These are phyloP conservation scores for Pythium brachiatum DNA, from an alignment of 352 stramenopile species.

Conservation along the genomic window DNA sequence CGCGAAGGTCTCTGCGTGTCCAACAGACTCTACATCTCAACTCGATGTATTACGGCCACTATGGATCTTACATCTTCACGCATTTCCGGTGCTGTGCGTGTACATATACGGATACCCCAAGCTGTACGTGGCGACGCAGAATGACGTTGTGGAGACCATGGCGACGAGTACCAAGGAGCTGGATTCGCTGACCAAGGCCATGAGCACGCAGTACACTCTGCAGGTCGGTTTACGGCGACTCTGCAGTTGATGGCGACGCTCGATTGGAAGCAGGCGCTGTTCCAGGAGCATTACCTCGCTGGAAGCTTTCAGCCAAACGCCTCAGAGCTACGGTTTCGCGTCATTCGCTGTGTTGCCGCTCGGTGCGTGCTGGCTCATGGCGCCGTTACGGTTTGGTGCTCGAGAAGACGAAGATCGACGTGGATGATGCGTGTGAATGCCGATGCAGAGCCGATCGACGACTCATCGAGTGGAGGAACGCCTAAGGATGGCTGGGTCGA, in stretches of 20 bases:
- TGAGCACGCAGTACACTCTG: slow-evolving; percentile 86
- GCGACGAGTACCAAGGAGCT: slow-evolving; percentile 64
- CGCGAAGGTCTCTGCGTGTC: slow-evolving; percentile 79
- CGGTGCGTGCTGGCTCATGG: slow-evolving; percentile 77
- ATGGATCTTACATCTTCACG: slow-evolving; percentile 89
- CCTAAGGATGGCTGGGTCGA: slow-evolving; percentile 73
- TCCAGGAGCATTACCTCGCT: slow-evolving; percentile 80
- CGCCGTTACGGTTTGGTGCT: slow-evolving; percentile 82
- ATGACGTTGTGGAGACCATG: slow-evolving; percentile 46
- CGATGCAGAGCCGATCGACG: slow-evolving; percentile 33
- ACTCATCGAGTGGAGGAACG: slow-evolving; percentile 35
- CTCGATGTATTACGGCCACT: slow-evolving; percentile 88
- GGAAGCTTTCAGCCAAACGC: slow-evolving; percentile 45
- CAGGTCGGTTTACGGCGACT: slow-evolving; percentile 83
- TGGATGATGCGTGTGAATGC: slow-evolving; percentile 82
- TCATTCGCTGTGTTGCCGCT: slow-evolving; percentile 84
- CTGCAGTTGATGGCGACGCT: slow-evolving; percentile 74
- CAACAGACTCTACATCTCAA: slow-evolving; percentile 85
- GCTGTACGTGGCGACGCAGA: slow-evolving; percentile 76
- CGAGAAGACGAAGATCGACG: slow-evolving; percentile 79
- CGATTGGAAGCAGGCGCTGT: slow-evolving; percentile 60
- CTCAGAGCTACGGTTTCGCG: slow-evolving; percentile 75
- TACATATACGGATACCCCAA: slow-evolving; percentile 87
- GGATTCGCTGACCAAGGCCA: slow-evolving; percentile 63
- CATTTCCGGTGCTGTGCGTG: slow-evolving; percentile 78